These are phyloP conservation scores for Erysiphe neolycopersici DNA, from an alignment of 2,329 filamentous ascomycete genomes.

Conservation along the genomic window DNA sequence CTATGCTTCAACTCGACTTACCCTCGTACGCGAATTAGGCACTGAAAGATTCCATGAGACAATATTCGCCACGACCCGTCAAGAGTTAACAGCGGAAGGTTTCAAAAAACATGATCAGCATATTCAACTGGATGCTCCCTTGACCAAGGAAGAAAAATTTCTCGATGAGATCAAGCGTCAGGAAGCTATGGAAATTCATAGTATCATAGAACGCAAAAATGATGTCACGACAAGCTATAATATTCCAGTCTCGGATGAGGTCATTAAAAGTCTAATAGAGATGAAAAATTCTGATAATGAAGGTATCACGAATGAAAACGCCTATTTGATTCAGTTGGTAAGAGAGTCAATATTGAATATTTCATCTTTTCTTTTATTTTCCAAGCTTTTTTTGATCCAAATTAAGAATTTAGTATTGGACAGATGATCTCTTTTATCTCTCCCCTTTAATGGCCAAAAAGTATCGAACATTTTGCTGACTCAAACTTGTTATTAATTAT, in stretches of 20 bases:
- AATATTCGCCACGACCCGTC: conserved; percentile 41
- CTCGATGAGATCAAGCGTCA: conserved; percentile 47
- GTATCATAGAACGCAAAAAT: conserved; percentile 29
- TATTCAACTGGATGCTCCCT: conserved; percentile 32
- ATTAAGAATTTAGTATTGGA: conserved; percentile 19
- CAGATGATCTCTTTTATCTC: conserved; percentile 21
- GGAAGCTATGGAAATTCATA: conserved; percentile 46
- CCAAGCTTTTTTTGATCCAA: conserved; percentile 30
- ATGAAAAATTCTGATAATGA: conserved; percentile 22
- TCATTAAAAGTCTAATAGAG: conserved; percentile 30
- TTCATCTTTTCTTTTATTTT: not conserved
- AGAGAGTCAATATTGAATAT: conserved; percentile 13
- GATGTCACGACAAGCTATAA: conserved; percentile 20
- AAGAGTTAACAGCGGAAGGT: conserved; percentile 41
- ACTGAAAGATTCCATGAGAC: conserved; percentile 54
- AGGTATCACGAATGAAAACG: conserved; percentile 15
- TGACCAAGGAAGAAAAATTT: conserved; percentile 53
- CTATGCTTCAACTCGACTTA: conserved; percentile 52
- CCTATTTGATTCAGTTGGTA: conserved; percentile 35
- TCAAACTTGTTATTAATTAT: not conserved
- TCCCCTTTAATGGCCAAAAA: not conserved
- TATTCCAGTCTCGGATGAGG: conserved; percentile 29
- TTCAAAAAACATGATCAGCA: conserved; percentile 52
- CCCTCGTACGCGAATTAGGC: conserved; percentile 49
- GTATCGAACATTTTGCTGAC: not conserved